Evolutionary conservation across 768 basidiomycete species (phyloP), one percentile per base, ranked within the genome.

Genomic region (Boletus reticulatus): DNA sequence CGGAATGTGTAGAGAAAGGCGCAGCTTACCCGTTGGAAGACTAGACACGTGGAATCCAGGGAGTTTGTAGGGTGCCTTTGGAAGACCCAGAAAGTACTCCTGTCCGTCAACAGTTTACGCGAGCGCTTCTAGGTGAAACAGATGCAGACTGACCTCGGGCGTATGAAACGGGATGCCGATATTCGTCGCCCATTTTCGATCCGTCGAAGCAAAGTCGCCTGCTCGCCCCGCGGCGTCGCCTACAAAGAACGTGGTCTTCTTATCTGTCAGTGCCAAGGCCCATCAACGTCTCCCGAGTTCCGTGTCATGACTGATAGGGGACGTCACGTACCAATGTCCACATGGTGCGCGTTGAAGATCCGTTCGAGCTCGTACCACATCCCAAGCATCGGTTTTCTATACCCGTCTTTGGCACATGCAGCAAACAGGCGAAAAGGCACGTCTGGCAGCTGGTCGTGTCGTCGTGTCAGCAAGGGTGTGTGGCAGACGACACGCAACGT

Each of bases 171-270:
- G 74, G 3, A 97, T 67, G 0, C 78, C 87, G 9, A 87, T 66
- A 60, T 95, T 96, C 4, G 85, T 67, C 0, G 94, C 92, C 78
- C 87, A 92, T 72, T 95, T 92, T 43, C 88, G 79, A 70, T 97
- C 94, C 0, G 88, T 89, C 56, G 85, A 84, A 8, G 88, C 81
- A 67, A 89, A 91, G 72, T 97, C 94, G 27, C 72, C 70, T 43
- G 77, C 73, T 43, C 94, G 83, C 12, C 94, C 94, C 12, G 93
- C 94, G 2, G 92, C 93, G 62, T 97, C 94, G 4, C 94, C 94
- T 1, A 96, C 87, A 61, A 88, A 95, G 62, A 90, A 89, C 0
- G 90, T 87, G 1, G 74, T 42, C 0, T 65, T 54, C 59, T 83
- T 79, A 67, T 95, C 93, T 94, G 29, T 29, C 9, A 29, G 64